Conservation (phyloP, 169 alveolate species). For the Plasmodium ovale region DNA sequence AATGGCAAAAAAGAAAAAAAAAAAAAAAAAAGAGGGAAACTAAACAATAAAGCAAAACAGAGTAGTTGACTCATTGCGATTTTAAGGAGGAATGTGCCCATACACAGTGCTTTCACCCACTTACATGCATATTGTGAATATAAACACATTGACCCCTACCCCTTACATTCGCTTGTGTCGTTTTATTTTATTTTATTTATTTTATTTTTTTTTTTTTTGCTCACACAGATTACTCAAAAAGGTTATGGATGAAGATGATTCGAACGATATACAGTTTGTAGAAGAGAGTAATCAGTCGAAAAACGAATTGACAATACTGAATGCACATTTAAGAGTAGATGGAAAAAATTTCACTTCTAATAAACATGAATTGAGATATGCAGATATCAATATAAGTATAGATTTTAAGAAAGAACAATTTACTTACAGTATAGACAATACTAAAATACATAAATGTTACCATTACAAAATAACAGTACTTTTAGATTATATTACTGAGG, state of each 20-base stretch:
- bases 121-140: no score
- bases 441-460: slow-evolving; percentile 69
- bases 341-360: slow-evolving; percentile 9
- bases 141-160: no score
- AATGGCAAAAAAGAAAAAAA: no score
- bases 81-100: no score
- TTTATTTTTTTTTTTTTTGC: background rate
- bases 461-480: slow-evolving; percentile 21
- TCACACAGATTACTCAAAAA: slow-evolving; percentile 40
- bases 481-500: slow-evolving; percentile 30
- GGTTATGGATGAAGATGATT: slow-evolving; percentile 50
- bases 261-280: slow-evolving; percentile 42
- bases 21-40: no score
- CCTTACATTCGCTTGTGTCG: no score
- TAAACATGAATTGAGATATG: slow-evolving; percentile 28
- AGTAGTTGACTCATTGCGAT: no score
- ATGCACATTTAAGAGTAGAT: slow-evolving; percentile 24
- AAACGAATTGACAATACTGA: slow-evolving; percentile 39
- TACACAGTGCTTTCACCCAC: no score
- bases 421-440: slow-evolving; percentile 36
- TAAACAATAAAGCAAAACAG: no score
- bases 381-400: slow-evolving; percentile 33
- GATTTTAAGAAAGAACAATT: slow-evolving; percentile 40
- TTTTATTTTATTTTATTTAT: background rate
- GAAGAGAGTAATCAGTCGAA: slow-evolving; percentile 32